Conservation (phyloP, 177 flowering plant genomes). For the Vitis hybrid region DNA sequence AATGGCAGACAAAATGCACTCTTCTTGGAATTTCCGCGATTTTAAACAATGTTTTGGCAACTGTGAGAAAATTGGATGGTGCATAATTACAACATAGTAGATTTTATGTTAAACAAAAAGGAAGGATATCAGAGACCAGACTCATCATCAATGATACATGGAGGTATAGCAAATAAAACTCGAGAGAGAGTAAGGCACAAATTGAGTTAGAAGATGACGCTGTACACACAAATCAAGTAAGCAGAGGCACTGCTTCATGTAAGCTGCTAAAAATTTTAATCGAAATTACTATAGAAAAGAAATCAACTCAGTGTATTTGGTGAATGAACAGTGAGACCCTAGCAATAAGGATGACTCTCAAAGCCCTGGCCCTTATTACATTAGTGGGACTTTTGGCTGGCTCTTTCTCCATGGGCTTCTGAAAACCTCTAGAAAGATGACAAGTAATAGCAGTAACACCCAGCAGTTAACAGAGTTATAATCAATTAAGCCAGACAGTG, state of each 20-base stretch:
- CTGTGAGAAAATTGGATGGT: conserved; percentile 34
- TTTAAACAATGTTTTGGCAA: conserved; percentile 83
- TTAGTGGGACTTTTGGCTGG: too few species aligned
- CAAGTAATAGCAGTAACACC: neutral
- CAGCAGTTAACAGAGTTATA: neutral
- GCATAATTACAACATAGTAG: neutral
- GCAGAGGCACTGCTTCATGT: too few species aligned
- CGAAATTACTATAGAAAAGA: neutral
- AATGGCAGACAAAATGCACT: conserved; percentile 58
- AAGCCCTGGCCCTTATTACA: too few species aligned
- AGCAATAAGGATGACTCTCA: too few species aligned
- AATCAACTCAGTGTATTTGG: neutral
- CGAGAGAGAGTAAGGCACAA: neutral
- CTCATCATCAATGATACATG: neutral
- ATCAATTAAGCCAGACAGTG: neutral
- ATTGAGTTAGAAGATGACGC: neutral
- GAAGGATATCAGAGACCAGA: neutral
- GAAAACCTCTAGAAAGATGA: neutral
- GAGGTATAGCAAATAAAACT: neutral
- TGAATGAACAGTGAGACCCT: neutral
- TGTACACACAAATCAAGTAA: neutral
- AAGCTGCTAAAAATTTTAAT: neutral
- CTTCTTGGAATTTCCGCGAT: conserved; percentile 65
- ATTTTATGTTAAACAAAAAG: neutral
- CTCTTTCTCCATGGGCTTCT: too few species aligned